Conservation (phyloP, 768 basidiomycete genomes). For the Agaricus sinodeliciosus region DNA sequence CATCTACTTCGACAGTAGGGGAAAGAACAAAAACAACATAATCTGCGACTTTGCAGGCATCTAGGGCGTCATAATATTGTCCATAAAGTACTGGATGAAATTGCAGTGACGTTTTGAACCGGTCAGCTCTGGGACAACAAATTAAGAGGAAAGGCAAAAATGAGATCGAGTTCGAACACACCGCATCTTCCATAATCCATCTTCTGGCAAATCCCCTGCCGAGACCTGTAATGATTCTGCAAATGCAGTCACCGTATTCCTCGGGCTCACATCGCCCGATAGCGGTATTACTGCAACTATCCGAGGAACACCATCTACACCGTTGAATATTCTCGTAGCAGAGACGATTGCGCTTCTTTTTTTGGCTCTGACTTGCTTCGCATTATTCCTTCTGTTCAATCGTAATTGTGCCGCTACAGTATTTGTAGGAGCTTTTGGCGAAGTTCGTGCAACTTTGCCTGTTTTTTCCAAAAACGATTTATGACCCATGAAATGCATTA, state of each 20-base stretch:
- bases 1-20: conserved; percentile 71
- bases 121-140: conserved; percentile 53
- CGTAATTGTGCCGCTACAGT: conserved; percentile 62
- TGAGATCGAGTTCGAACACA: conserved; percentile 24
- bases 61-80: conserved; percentile 69
- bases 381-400: conserved; percentile 74
- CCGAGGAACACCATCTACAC: conserved; percentile 72
- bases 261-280: conserved; percentile 54
- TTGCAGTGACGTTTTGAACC: conserved; percentile 89
- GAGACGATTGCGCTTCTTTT: conserved; percentile 67
- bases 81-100: conserved; percentile 74
- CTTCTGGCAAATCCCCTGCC: conserved; percentile 42
- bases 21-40: conserved; percentile 87
- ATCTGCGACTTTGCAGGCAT: conserved; percentile 83
- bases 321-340: conserved; percentile 71
- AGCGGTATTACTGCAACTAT: conserved; percentile 88
- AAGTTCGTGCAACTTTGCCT: conserved; percentile 55
- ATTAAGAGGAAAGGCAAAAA: conserved; percentile 4
- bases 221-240: conserved; percentile 52
- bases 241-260: conserved; percentile 47
- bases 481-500: neutral
- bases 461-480: neutral
- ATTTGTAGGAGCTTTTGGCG: conserved; percentile 47
- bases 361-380: conserved; percentile 73
- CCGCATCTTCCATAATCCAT: conserved; percentile 64